A percentile compares a stretch with the other conserved stretches of the same genome.
Evolutionary conservation across 2,329 filamentous ascomycete species (phyloP).

Genomic region (Cercospora sp.): DNA sequence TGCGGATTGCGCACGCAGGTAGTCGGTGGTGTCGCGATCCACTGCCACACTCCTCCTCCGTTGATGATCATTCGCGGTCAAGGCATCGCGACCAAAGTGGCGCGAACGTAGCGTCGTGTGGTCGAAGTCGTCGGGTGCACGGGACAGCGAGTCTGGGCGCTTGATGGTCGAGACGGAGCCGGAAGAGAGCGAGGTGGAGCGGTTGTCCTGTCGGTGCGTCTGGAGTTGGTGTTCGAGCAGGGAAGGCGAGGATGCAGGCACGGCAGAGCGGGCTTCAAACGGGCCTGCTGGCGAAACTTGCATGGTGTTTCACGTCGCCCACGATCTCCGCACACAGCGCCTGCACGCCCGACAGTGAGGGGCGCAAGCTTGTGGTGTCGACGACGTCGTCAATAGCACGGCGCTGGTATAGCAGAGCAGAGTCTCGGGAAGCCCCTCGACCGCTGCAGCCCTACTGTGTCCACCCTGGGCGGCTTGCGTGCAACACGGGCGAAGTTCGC

Average conservation of each 20-base stretch:
- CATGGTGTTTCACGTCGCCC: constrained; percentile 20
- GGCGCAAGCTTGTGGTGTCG: neutral
- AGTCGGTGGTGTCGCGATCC: constrained; percentile 34
- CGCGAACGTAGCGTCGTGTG: neutral
- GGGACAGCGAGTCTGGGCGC: constrained; percentile 42
- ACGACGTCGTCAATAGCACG: neutral
- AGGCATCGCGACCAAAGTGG: constrained; percentile 31
- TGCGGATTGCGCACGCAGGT: constrained; percentile 1
- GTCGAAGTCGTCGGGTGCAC: constrained; percentile 25
- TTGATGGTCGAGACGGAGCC: constrained; percentile 46
- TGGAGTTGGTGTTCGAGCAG: constrained; percentile 19
- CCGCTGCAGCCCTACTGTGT: constrained; percentile 18
- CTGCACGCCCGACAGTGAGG: neutral
- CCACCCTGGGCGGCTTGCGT: neutral
- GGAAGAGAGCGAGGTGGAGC: constrained; percentile 48
- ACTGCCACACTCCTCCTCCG: constrained; percentile 47
- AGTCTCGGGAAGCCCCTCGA: neutral
- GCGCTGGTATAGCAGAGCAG: constrained; percentile 6
- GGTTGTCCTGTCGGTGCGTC: constrained; percentile 32
- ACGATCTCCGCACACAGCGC: neutral
- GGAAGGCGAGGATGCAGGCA: constrained; percentile 12
- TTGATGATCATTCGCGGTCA: constrained; percentile 25
- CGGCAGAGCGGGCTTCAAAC: constrained; percentile 19
- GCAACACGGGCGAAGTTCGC: constrained; percentile 7
- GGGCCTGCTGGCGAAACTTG: constrained; percentile 22